These are phyloP conservation scores for Zizania latifolia DNA, from an alignment of 176 grass and related monocot species.

Conservation along the genomic window DNA sequence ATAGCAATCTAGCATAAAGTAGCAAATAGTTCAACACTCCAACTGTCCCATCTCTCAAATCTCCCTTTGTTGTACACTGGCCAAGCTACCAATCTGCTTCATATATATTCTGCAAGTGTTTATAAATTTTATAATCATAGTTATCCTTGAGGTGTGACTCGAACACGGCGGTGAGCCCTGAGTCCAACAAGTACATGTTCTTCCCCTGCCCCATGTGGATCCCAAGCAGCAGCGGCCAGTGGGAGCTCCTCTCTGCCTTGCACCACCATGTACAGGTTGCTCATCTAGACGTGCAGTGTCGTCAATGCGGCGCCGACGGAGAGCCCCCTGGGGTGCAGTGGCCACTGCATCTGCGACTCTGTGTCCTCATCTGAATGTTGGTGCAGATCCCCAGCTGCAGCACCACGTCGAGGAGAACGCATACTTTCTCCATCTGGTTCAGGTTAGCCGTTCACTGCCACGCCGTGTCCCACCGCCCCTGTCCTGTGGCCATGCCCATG, in stretches of 20 bases:
- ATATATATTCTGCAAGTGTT: background rate
- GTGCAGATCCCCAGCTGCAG: conserved; percentile 61
- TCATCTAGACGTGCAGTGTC: conserved; percentile 68
- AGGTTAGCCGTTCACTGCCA: conserved; percentile 64
- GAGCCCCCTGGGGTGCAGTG: conserved; percentile 71
- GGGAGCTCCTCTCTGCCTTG: conserved; percentile 57
- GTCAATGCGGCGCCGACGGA: conserved; percentile 60
- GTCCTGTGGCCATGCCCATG: too few relatives aligned
- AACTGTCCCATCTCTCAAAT: too few relatives aligned
- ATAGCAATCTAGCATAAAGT: too few relatives aligned
- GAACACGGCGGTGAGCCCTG: conserved; percentile 50
- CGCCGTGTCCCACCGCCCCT: too few relatives aligned
- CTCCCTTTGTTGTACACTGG: background rate
- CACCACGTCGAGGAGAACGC: conserved; percentile 55
- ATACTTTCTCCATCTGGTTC: conserved; percentile 52
- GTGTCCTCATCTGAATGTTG: conserved; percentile 62
- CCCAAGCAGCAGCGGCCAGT: conserved; percentile 60
- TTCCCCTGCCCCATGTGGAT: conserved; percentile 81
- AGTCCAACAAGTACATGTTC: conserved; percentile 52
- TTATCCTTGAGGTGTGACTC: conserved; percentile 57
- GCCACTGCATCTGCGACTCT: conserved; percentile 67
- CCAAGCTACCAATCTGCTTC: background rate
- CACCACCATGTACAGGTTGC: conserved; percentile 58
- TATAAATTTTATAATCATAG: background rate
- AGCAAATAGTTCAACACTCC: too few relatives aligned